A percentile compares a stretch with the other conserved stretches of the same genome.
Evolutionary conservation across 306 rosid genomes (phyloP).

Genomic region (Vigna mungo): DNA sequence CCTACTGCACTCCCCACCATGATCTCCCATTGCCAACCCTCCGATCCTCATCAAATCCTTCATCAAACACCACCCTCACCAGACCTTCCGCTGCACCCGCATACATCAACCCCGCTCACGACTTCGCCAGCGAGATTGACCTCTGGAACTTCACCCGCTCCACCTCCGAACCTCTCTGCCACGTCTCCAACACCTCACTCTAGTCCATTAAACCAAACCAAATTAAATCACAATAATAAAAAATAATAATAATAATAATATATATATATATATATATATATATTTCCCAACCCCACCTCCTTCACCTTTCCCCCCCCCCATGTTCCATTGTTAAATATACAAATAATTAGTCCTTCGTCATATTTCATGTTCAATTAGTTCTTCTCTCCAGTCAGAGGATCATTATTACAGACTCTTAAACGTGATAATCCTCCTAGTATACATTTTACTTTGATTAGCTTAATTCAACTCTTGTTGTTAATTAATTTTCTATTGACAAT

Average conservation of each 20-base stretch:
- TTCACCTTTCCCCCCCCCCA: conserved; percentile 17
- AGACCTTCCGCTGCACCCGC: conserved; percentile 18
- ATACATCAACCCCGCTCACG: conserved; percentile 45
- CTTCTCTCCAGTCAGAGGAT: conserved; percentile 44
- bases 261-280: not conserved
- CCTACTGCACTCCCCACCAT: conserved; percentile 42
- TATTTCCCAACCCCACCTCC: not conserved
- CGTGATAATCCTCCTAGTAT: conserved; percentile 39
- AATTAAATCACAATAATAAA: not conserved
- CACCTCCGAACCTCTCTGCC: conserved; percentile 69
- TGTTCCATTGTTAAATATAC: conserved; percentile 47
- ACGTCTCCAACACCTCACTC: conserved; percentile 57
- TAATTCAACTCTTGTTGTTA: not conserved
- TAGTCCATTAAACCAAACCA: conserved; percentile 39
- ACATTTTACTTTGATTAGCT: conserved; percentile 36
- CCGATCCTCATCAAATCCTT: conserved; percentile 63
- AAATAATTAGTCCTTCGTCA: conserved; percentile 40
- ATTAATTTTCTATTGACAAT: not conserved
- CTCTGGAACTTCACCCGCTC: conserved; percentile 75
- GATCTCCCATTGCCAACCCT: conserved; percentile 61
- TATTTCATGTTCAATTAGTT: conserved; percentile 45
- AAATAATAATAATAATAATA: not conserved
- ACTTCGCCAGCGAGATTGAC: conserved; percentile 66
- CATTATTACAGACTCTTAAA: conserved; percentile 45
- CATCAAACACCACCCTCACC: conserved; percentile 44